Conservation (phyloP, 1,284 basidiomycete species). For the Cutaneotrichosporon spelunceum region DNA sequence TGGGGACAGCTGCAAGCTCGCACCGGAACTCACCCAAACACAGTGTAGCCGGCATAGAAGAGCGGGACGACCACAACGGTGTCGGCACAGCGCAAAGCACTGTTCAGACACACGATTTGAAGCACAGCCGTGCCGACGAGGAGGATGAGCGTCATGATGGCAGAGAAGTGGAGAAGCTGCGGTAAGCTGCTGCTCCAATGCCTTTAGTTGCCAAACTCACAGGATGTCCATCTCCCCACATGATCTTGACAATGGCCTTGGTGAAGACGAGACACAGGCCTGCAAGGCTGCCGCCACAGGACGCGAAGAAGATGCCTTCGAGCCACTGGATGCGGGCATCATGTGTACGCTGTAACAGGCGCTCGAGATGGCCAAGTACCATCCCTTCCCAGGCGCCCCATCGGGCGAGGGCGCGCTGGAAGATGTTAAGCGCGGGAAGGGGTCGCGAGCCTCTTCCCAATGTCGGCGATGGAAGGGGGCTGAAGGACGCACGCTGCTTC, state of each 20-base stretch:
- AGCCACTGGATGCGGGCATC: conserved; percentile 82
- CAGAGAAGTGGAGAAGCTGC: conserved; percentile 69
- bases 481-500: conserved; percentile 45
- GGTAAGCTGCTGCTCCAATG: background rate
- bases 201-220: conserved; percentile 27
- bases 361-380: conserved; percentile 64
- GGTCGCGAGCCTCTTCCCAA: conserved; percentile 21
- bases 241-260: conserved; percentile 61
- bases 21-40: conserved; percentile 59
- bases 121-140: conserved; percentile 73
- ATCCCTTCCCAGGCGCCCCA: conserved; percentile 58
- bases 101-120: conserved; percentile 87
- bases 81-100: conserved; percentile 63
- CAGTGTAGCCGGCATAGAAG: conserved; percentile 66
- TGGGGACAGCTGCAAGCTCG: background rate
- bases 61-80: conserved; percentile 70
- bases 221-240: conserved; percentile 42
- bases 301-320: conserved; percentile 86
- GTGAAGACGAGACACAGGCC: conserved; percentile 87
- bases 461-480: conserved; percentile 54
- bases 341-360: conserved; percentile 70
- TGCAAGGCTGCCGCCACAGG: conserved; percentile 80
- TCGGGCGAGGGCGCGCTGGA: conserved; percentile 29
- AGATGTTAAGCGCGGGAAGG: conserved; percentile 1
- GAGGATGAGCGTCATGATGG: conserved; percentile 77